These are phyloP conservation scores for Viridothelium virens DNA, from an alignment of 495 filamentous ascomycete species.

Conservation along the genomic window DNA sequence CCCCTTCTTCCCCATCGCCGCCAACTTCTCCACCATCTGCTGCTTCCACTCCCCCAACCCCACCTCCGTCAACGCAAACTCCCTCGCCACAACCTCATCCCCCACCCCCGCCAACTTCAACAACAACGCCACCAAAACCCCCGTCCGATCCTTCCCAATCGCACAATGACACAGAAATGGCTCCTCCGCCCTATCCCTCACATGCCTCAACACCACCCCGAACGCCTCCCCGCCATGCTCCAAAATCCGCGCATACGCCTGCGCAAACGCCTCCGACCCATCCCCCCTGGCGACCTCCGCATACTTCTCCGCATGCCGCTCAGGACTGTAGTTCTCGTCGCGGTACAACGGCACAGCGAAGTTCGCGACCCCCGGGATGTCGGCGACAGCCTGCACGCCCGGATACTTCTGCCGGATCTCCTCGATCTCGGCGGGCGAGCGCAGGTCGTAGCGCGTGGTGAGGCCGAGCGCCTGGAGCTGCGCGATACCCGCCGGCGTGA, in stretches of 20 bases:
- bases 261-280: constrained; percentile 32
- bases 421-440: constrained; percentile 25
- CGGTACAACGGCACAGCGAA: constrained; percentile 34
- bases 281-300: constrained; percentile 29
- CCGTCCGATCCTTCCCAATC: constrained; percentile 42
- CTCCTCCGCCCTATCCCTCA: constrained; percentile 14
- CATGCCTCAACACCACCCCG: constrained; percentile 28
- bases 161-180: constrained; percentile 38
- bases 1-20: constrained; percentile 29
- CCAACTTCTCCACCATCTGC: constrained; percentile 24
- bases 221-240: constrained; percentile 24
- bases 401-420: constrained; percentile 13
- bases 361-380: constrained; percentile 22
- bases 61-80: constrained; percentile 36
- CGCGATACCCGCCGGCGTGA: constrained; percentile 23
- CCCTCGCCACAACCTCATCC: constrained; percentile 26
- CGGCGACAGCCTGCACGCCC: not conserved
- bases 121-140: constrained; percentile 34
- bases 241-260: constrained; percentile 36
- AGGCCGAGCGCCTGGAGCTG: constrained; percentile 17
- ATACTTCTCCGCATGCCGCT: constrained; percentile 34
- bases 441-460: constrained; percentile 33
- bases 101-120: constrained; percentile 30
- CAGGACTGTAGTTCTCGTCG: constrained; percentile 37
- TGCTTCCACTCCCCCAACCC: constrained; percentile 29